phyloP scores from a whole-genome alignment of 192 early-diverging fungal species.

The Gonapodya prolifera region DNA sequence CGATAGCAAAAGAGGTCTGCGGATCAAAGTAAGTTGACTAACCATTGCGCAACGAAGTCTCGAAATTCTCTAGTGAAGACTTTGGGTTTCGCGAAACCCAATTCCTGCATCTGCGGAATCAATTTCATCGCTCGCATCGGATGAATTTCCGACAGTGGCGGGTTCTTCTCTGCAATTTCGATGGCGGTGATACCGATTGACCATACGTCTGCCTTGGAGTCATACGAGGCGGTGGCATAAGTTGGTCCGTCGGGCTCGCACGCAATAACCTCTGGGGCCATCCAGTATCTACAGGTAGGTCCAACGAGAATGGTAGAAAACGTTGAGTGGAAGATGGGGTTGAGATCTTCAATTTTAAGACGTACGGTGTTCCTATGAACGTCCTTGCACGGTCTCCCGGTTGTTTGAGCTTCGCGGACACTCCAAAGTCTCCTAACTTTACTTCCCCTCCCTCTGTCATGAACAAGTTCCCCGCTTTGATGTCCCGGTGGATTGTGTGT shows the following conservation, averaged over 20 bases:
- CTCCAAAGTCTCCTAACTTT: constrained; percentile 52
- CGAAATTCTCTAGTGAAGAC: constrained; percentile 40
- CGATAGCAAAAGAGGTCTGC: no score
- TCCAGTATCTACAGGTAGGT: constrained; percentile 18
- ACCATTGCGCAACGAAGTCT: constrained; percentile 41
- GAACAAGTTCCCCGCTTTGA: constrained; percentile 49
- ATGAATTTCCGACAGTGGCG: constrained; percentile 49
- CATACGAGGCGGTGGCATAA: constrained; percentile 26
- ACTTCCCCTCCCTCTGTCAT: constrained; percentile 37
- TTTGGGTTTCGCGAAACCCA: constrained; percentile 45
- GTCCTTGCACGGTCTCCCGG: constrained; percentile 30
- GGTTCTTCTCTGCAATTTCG: constrained; percentile 55
- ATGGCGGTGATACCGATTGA: constrained; percentile 53
- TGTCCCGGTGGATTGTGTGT: constrained; percentile 46
- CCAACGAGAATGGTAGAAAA: background rate
- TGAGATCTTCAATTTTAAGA: background rate
- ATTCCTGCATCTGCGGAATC: constrained; percentile 30
- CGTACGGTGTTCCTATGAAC: constrained; percentile 52
- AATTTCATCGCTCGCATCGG: constrained; percentile 47
- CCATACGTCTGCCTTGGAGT: constrained; percentile 49
- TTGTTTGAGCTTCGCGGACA: constrained; percentile 37
- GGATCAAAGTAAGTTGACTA: no score
- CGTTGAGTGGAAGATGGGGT: background rate
- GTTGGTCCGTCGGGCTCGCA: constrained; percentile 30
- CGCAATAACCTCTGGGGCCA: constrained; percentile 52